Base-by-base conservation (phyloP, 2,329 filamentous ascomycete genomes). In the Delphinella strobiligena region DNA sequence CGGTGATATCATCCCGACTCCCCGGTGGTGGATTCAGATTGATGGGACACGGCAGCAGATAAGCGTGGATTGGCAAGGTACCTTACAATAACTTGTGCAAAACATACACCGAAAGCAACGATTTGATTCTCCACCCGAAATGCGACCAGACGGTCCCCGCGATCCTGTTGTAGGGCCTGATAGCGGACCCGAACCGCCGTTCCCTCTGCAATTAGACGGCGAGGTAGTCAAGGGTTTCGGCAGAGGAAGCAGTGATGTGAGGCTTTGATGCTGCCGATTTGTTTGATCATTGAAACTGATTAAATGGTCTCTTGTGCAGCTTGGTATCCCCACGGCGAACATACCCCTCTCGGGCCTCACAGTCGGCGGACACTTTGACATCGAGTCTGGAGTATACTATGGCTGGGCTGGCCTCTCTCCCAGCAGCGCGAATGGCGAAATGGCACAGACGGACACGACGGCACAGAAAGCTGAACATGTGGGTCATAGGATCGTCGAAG, bases 261-360 rank as follows among this genome's bases (percentile, higher is more conserved):
- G 53, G n/a, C n/a, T n/a, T n/a, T n/a, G n/a, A n/a, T n/a, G n/a
- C n/a, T n/a, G n/a, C n/a, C n/a, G n/a, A n/a, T n/a, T n/a, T n/a
- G n/a, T n/a, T n/a, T n/a, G n/a, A n/a, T n/a, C n/a, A n/a, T n/a
- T n/a, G n/a, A n/a, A n/a, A n/a, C n/a, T n/a, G n/a, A n/a, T n/a
- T n/a, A n/a, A n/a, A n/a, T n/a, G n/a, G n/a, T n/a, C n/a, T n/a
- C n/a, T 12, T 27, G 14, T 37, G 39, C 47, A 93, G 79, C 83
- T 96, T 56, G 89, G 89, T 51, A 95, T 96, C 58, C 91, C 91
- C 2, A 96, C 91, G 2, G 91, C 91, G 57, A 98, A 96, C 68
- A 80, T 82, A 53, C 78, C 78, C 7, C 63, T 79, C 44, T 68
- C 71, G 11, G 73, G 73, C 19, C 77, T 96, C 33, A 78, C 78